These are phyloP conservation scores for Parascedosporium putredinis DNA, from an alignment of 2,329 filamentous ascomycete genomes.

Conservation along the genomic window DNA sequence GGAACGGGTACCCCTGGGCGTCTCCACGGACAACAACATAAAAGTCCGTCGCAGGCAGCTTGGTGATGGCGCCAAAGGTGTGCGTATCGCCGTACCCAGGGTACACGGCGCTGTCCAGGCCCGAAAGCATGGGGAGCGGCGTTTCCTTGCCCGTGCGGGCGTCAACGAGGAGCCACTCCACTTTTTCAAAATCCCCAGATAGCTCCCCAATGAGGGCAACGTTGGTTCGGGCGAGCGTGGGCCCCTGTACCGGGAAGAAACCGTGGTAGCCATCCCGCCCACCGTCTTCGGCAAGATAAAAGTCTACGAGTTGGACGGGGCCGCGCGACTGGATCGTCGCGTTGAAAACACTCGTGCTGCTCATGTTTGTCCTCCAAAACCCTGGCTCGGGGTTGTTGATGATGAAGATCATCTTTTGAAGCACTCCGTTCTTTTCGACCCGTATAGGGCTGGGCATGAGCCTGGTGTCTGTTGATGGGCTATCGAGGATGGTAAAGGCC, in stretches of 20 bases:
- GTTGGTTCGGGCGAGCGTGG: slow-evolving; percentile 3
- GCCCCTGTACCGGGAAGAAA: slow-evolving; percentile 10
- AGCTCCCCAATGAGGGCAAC: slow-evolving; percentile 10
- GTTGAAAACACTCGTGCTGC: slow-evolving; percentile 7
- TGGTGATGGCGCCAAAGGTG: not conserved
- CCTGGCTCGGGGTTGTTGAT: slow-evolving; percentile 3
- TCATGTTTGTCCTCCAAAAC: slow-evolving; percentile 7
- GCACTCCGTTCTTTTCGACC: not conserved
- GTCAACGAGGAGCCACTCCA: slow-evolving; percentile 2
- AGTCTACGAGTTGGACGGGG: slow-evolving; percentile 8
- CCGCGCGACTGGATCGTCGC: slow-evolving; percentile 9
- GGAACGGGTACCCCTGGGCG: not conserved
- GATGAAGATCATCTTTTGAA: not conserved
- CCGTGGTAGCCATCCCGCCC: slow-evolving; percentile 11
- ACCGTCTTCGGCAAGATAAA: slow-evolving; percentile 10
- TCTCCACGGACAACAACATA: slow-evolving; percentile 5
- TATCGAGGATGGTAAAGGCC: slow-evolving; percentile 3
- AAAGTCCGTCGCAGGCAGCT: not conserved
- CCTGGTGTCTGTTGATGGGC: not conserved
- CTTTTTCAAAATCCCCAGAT: not conserved
- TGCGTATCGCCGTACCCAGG: slow-evolving; percentile 1
- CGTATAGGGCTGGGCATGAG: not conserved
- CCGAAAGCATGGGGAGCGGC: not conserved
- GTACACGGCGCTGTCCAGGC: not conserved
- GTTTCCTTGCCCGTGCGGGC: not conserved